Evolutionary conservation across 73 alveolate genomes (phyloP).

Genomic region (Paramecium octaurelia): DNA sequence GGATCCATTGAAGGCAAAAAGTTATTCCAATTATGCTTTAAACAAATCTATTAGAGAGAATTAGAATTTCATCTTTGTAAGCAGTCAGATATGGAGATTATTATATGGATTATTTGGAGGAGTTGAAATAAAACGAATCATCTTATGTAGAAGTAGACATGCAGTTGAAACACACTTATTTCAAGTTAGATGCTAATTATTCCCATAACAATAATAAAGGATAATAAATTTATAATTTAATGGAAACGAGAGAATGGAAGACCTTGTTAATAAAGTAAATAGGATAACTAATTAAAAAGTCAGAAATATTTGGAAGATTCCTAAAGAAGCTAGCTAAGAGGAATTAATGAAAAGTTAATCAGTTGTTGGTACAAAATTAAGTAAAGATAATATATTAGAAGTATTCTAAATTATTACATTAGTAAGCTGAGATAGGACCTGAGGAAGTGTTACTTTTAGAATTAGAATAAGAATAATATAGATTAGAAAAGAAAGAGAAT

Average conservation of each 20-base stretch:
- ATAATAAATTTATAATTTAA: not conserved
- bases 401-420: not conserved
- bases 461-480: constrained; percentile 26
- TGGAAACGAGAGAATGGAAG: constrained; percentile 47
- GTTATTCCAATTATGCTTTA: constrained; percentile 39
- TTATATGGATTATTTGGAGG: constrained; percentile 53
- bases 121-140: constrained; percentile 14
- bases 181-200: not conserved
- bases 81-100: constrained; percentile 51
- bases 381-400: constrained; percentile 3
- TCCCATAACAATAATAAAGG: constrained; percentile 43
- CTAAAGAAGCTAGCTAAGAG: constrained; percentile 8
- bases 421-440: constrained; percentile 68
- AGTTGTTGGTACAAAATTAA: constrained; percentile 22
- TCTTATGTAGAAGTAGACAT: constrained; percentile 49
- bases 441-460: constrained; percentile 67
- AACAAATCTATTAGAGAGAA: constrained; percentile 55
- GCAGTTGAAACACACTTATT: constrained; percentile 65
- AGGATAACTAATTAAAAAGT: constrained; percentile 28
- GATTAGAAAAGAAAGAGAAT: not conserved
- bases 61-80: constrained; percentile 53
- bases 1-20: constrained; percentile 48
- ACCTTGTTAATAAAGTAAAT: constrained; percentile 28
- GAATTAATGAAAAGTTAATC: constrained; percentile 15
- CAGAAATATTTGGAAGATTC: constrained; percentile 64